Evolutionary conservation across 108 stramenopile species (phyloP).

Genomic region (Conticribra weissflogii): DNA sequence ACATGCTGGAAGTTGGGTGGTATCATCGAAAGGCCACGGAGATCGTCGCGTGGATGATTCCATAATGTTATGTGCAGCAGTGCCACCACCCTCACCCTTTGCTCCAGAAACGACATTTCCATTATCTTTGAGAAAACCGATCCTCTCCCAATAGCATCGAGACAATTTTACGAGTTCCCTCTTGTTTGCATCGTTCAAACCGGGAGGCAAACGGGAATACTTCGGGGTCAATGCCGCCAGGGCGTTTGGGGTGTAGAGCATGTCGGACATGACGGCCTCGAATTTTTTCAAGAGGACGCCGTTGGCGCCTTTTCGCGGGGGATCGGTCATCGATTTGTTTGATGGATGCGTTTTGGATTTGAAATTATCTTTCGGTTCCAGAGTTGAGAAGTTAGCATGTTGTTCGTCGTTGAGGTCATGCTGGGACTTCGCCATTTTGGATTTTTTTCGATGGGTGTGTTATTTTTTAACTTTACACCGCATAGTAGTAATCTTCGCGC

Average conservation of each 20-base stretch:
- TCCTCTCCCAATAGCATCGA: constrained; percentile 8
- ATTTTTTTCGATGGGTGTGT: too few relatives aligned
- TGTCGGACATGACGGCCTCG: constrained; percentile 55
- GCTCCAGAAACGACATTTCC: background rate
- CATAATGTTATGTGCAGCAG: background rate
- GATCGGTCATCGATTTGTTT: too few relatives aligned
- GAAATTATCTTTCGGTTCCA: too few relatives aligned
- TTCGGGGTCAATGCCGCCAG: constrained; percentile 26
- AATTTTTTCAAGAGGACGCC: constrained; percentile 68
- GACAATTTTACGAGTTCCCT: constrained; percentile 6
- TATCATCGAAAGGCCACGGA: constrained; percentile 33
- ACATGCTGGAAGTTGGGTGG: constrained; percentile 14
- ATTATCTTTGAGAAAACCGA: background rate
- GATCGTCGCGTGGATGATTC: constrained; percentile 6
- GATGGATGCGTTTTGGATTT: too few relatives aligned
- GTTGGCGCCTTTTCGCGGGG: constrained; percentile 44
- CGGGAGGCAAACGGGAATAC: constrained; percentile 42
- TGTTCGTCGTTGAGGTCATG: too few relatives aligned
- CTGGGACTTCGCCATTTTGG: too few relatives aligned
- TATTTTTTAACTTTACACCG: too few relatives aligned
- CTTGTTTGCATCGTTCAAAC: constrained; percentile 11
- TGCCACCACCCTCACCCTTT: constrained; percentile 2
- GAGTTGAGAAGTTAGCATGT: too few relatives aligned
- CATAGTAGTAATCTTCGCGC: too few relatives aligned
- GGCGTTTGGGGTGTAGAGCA: constrained; percentile 31